Evolutionary conservation across 768 basidiomycete species (phyloP).

Genomic region (Panaeolus papilionaceus): DNA sequence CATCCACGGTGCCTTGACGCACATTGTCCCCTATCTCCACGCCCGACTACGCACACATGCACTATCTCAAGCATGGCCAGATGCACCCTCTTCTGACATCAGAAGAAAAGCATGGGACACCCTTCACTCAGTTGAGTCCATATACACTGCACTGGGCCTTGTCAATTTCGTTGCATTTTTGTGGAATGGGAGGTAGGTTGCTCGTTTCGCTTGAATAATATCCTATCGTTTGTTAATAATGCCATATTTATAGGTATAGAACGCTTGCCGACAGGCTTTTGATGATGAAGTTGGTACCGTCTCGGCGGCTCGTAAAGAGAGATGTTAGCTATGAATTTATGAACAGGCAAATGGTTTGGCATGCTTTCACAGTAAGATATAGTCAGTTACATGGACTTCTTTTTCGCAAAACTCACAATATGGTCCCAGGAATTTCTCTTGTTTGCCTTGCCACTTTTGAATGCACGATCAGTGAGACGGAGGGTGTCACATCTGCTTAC

Average conservation of each 20-base stretch:
- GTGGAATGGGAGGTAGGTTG: conserved; percentile 80
- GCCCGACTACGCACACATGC: conserved; percentile 76
- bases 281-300: conserved; percentile 74
- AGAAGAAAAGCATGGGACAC: conserved; percentile 77
- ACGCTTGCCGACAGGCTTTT: conserved; percentile 83
- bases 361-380: conserved; percentile 88
- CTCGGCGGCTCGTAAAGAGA: conserved; percentile 69
- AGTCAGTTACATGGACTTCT: neutral
- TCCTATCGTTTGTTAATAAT: neutral
- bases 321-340: conserved; percentile 98
- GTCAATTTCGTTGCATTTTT: conserved; percentile 85
- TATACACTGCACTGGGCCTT: conserved; percentile 65
- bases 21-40: conserved; percentile 81
- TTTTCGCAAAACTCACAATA: conserved; percentile 17
- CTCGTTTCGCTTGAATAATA: neutral
- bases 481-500: conserved; percentile 45
- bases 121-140: conserved; percentile 70
- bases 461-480: conserved; percentile 67
- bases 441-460: conserved; percentile 88
- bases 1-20: conserved; percentile 73
- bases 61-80: conserved; percentile 88
- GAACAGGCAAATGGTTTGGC: conserved; percentile 99
- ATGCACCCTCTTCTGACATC: conserved; percentile 80
- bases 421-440: conserved; percentile 86
- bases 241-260: conserved; percentile 67